phyloP scores from a whole-genome alignment of 2,329 filamentous ascomycete genomes.

The Truncatella angustata region DNA sequence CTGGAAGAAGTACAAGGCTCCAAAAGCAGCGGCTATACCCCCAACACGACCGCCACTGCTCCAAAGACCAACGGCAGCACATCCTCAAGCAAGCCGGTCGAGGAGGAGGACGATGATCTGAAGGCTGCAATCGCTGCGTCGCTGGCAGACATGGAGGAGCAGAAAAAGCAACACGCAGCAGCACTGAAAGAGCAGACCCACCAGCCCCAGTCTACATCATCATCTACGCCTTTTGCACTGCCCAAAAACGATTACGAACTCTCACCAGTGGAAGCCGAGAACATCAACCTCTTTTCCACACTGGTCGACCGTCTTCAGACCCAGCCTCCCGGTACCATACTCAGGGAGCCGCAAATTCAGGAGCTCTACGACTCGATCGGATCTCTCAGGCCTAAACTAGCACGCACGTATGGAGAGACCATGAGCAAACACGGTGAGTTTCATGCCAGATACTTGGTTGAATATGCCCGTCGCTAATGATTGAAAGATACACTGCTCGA shows the following conservation, averaged over 20 bases:
- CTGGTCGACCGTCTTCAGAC: conserved; percentile 92
- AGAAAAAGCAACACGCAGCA: conserved; percentile 87
- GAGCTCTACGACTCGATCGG: conserved; percentile 97
- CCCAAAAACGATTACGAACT: conserved; percentile 94
- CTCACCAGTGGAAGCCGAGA: conserved; percentile 90
- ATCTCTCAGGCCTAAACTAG: conserved; percentile 87
- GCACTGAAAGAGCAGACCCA: conserved; percentile 77
- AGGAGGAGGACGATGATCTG: conserved; percentile 89
- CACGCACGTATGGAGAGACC: conserved; percentile 93
- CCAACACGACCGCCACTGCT: conserved; percentile 44
- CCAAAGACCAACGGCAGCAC: conserved; percentile 35
- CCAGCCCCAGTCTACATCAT: conserved; percentile 44
- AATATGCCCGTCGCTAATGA: conserved; percentile 29
- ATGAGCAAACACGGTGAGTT: conserved; percentile 96
- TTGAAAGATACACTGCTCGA: conserved; percentile 81
- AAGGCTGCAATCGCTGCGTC: conserved; percentile 96
- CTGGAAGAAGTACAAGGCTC: conserved; percentile 83
- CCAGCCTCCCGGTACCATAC: conserved; percentile 89
- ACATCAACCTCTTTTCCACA: conserved; percentile 94
- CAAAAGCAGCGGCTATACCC: conserved; percentile 61
- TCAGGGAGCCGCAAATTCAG: conserved; percentile 97
- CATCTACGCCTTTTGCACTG: conserved; percentile 53
- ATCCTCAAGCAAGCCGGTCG: conserved; percentile 46
- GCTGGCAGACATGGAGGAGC: conserved; percentile 94
- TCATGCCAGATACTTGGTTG: background rate